phyloP scores from a whole-genome alignment of 75 land plant genomes.

The Cryptomeria japonica region DNA sequence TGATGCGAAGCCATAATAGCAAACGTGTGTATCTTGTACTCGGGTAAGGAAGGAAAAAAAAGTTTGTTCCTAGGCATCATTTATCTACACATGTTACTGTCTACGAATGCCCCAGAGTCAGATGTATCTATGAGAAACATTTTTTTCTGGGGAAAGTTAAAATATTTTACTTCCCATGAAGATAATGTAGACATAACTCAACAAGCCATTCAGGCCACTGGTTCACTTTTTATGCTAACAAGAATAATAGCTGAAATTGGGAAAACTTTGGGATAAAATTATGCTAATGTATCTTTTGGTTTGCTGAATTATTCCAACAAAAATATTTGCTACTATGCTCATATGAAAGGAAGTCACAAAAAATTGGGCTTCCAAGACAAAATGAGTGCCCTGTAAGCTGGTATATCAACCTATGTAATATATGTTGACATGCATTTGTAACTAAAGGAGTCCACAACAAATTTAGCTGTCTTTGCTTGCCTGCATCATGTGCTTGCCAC shows the following conservation, averaged over 20 bases:
- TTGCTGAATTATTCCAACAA: too few relatives aligned
- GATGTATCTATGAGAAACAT: not conserved
- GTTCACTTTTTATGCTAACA: not conserved
- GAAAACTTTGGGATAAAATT: too few relatives aligned
- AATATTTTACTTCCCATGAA: not conserved
- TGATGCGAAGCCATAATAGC: not conserved
- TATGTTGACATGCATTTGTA: not conserved
- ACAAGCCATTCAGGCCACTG: not conserved
- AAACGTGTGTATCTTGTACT: not conserved
- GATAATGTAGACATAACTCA: not conserved
- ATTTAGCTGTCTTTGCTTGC: not conserved
- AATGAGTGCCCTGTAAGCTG: not conserved
- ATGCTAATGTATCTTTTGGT: too few relatives aligned
- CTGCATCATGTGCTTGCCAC: not conserved
- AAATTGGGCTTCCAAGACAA: not conserved
- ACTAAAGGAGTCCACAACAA: not conserved
- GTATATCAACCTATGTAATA: not conserved
- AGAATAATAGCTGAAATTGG: too few relatives aligned
- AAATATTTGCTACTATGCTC: too few relatives aligned
- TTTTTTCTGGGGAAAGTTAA: not conserved
- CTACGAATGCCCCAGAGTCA: not conserved
- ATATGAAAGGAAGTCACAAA: not conserved
- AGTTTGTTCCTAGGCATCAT: not conserved
- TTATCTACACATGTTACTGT: not conserved
- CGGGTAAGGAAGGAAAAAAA: not conserved